These are phyloP conservation scores for Camelina sativa DNA, from an alignment of 345 rosid genomes.

Conservation along the genomic window DNA sequence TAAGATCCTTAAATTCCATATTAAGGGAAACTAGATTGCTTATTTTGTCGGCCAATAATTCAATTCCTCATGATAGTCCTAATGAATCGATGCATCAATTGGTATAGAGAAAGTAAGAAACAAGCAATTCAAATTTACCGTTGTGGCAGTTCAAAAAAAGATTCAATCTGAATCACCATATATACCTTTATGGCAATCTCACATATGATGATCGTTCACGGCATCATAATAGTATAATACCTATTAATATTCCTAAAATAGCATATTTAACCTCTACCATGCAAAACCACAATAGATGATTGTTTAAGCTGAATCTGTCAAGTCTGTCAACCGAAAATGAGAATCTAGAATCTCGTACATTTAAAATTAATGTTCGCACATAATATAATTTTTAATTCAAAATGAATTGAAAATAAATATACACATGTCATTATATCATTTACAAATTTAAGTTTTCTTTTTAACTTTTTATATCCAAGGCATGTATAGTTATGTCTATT, in stretches of 20 bases:
- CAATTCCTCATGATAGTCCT: constrained; percentile 21
- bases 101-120: constrained; percentile 8
- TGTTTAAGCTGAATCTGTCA: not conserved
- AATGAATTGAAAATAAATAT: not conserved
- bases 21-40: constrained; percentile 20
- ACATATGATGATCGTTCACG: too few relatives aligned
- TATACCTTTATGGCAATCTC: not conserved
- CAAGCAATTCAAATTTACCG: constrained; percentile 31
- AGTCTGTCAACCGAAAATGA: not conserved
- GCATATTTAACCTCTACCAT: not conserved
- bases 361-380: not conserved
- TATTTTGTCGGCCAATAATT: constrained; percentile 41
- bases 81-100: constrained; percentile 21
- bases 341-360: not conserved
- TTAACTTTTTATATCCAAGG: not conserved
- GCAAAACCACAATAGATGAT: not conserved
- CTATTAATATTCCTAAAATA: not conserved
- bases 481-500: not conserved
- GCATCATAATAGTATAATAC: not conserved
- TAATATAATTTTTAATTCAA: not conserved
- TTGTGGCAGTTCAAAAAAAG: constrained; percentile 32
- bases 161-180: not conserved
- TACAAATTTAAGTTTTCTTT: not conserved
- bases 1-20: constrained; percentile 31
- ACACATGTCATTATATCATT: not conserved